These are phyloP conservation scores for Macrophomina phaseolina DNA, from an alignment of 2,329 filamentous ascomycete species.

Conservation along the genomic window DNA sequence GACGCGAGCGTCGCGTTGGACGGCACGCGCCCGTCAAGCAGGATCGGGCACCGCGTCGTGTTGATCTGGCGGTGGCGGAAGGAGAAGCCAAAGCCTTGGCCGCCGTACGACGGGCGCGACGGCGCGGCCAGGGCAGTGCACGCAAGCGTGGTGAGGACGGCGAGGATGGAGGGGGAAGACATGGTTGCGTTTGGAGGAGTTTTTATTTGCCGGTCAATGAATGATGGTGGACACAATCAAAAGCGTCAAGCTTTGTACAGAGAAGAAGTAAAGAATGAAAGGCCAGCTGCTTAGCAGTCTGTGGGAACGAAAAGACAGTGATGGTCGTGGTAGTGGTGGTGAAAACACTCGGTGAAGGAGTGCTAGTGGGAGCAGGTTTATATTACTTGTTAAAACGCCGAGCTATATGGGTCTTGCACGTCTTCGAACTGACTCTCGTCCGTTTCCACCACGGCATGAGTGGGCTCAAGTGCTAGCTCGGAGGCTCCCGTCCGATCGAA, in stretches of 20 bases:
- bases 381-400: neutral
- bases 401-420: neutral
- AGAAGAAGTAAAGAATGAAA: conserved; percentile 9
- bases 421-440: conserved; percentile 6
- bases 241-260: conserved; percentile 17
- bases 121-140: conserved; percentile 16
- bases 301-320: neutral
- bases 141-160: conserved; percentile 19
- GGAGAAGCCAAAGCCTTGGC: neutral
- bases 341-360: too few species aligned
- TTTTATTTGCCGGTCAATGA: neutral
- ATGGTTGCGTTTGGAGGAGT: neutral
- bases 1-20: conserved; percentile 32
- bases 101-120: neutral
- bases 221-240: neutral
- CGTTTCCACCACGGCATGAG: neutral
- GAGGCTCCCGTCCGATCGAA: conserved; percentile 6
- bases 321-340: neutral
- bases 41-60: conserved; percentile 36
- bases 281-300: conserved; percentile 9
- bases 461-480: neutral
- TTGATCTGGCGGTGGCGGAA: conserved; percentile 8
- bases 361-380: neutral
- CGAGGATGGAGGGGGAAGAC: conserved; percentile 4
- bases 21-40: conserved; percentile 39